Base-by-base conservation (phyloP, 768 basidiomycete genomes). In the Suillus clintonianus region DNA sequence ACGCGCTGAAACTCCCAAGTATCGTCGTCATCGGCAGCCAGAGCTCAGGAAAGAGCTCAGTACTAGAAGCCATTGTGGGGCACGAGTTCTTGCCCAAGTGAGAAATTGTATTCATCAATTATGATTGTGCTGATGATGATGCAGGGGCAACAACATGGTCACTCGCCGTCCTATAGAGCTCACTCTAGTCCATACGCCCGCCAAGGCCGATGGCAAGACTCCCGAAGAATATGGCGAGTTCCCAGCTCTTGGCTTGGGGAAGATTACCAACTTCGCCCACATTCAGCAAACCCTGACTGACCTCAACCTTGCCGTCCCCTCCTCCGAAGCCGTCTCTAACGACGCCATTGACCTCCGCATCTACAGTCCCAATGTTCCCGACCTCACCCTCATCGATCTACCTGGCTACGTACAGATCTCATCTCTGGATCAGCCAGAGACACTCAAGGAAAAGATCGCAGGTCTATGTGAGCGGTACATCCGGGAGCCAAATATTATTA, bases 21-120 rank as follows among this genome's bases (percentile, higher is more conserved):
- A 99, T 99, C 65, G 97, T 99, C 48, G 97, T 99, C 54, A 92
- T 99, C 66, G 97, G 97, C 13, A 97, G 94, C 75, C 97, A 99
- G 80, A 97, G 95, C 76, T 96, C 94, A 2, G 97, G 97, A 13
- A 99, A 99, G 82, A 98, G 95, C 70, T 96, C 94, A 32, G 97
- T 99, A 0, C 79, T 99, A 64, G 97, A 99, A 76, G 91, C 97
- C 6, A 92, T 99, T 64, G 97, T 99, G 34, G 97, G 97, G 0
- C 94, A 97, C 63, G 95, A 99, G 76, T 99, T 99, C 74, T 80
- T 99, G 41, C 97, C 97, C 27, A 99, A 99, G 97, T 98, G 72
- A 67, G 94, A 83, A 2, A n/a, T 3, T 30, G 2, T 17, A 24
- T 43, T 56, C 14, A 11, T 47, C 42, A 51, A 42, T 48, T 36